Percentiles rank a stretch among this genome's conserved stretches.
These are phyloP conservation scores for apple (Malus domestica) DNA, from an alignment of 306 rosid genomes.

Conservation along the genomic window ASM211411v1 NC_041790.1:36449501-36450000, in stretches of 20 bases:
- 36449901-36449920: constrained; percentile 60
- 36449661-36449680: constrained; percentile 76
- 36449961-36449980: constrained; percentile 38
- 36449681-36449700: constrained; percentile 58
- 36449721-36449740: constrained; percentile 86
- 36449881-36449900: constrained; percentile 47
- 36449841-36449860: constrained; percentile 66
- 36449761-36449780: constrained; percentile 64
- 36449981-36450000: constrained; percentile 38
- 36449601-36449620: constrained; percentile 49
- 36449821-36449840: constrained; percentile 70
- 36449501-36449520: constrained; percentile 11
- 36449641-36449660: constrained; percentile 59
- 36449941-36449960: constrained; percentile 53
- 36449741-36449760: constrained; percentile 96
- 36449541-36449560: constrained; percentile 20
- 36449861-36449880: constrained; percentile 68
- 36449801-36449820: constrained; percentile 67
- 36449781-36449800: constrained; percentile 71
- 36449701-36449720: constrained; percentile 91
- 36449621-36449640: constrained; percentile 93
- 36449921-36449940: constrained; percentile 83
- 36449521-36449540: constrained; percentile 8
- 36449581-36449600: constrained; percentile 24
- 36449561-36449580: constrained; percentile 36